Evolutionary conservation across 2,329 filamentous ascomycete genomes (phyloP), one percentile per base, ranked within the genome.

Genomic region (Colletotrichum graminicola): DNA sequence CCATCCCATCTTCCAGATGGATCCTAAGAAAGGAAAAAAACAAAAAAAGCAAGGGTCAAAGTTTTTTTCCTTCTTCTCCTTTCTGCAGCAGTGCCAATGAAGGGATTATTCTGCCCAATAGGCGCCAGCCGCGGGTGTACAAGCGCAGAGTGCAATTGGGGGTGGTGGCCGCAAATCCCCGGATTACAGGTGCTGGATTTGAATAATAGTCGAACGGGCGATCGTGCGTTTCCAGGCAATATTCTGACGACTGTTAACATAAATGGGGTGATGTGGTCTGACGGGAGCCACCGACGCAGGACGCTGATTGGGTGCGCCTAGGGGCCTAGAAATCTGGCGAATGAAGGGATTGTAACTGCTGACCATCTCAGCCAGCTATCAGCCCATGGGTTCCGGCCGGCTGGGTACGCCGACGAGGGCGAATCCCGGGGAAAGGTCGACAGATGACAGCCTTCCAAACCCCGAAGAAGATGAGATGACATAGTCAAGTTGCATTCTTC

Each of bases 181-280:
- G 52, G 34, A 23, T 49, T n/a, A 41, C 26, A 39, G 29, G 23
- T 12, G 54, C 14, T 51, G 55, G 45, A 21, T 23, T 43, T 26
- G 8, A 45, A 71, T 62, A 56, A 45, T 51, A n/a, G 51, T 60
- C 65, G 66, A 41, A 47, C 60, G 59, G 41, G 41, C 11, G 49
- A 61, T 74, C 47, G 70, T 56, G 70, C 61, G 72, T 63, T 74
- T 74, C 60, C 62, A n/a, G 51, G 29, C 43, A 39, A 62, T 67
- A 70, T 70, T 59, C 66, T 62, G 70, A 66, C 52, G 66, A 66
- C 65, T 71, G 59, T 60, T 65, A 56, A 69, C 69, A 41, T n/a
- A 59, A 66, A 71, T 74, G 72, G 72, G 66, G 67, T 74, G 71
- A 74, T 74, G 64, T 74, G 73, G 73, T 71, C 56, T 74, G 73